Conservation (phyloP, 768 basidiomycete species). For the Lactifluus volemus region DNA sequence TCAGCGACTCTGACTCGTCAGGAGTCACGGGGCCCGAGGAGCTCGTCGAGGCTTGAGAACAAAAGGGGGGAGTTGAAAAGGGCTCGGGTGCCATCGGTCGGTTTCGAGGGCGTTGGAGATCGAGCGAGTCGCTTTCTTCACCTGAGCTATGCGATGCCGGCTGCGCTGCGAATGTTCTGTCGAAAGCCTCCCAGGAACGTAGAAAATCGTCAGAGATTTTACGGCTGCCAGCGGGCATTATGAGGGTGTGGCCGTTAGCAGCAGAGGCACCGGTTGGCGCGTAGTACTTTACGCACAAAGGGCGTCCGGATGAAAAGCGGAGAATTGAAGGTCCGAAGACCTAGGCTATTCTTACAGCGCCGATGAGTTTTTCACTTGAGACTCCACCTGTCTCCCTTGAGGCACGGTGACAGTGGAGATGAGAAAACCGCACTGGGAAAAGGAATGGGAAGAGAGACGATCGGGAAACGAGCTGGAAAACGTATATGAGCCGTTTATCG, state of each 20-base stretch:
- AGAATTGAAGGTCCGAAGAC: conserved; percentile 21
- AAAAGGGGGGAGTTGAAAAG: conserved; percentile 16
- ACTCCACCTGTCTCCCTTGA: conserved; percentile 17
- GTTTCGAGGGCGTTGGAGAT: conserved; percentile 5
- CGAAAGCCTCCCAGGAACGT: conserved; percentile 21
- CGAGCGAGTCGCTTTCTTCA: conserved; percentile 12
- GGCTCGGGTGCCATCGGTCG: conserved; percentile 22
- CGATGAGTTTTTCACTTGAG: conserved; percentile 10
- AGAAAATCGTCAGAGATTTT: conserved; percentile 15
- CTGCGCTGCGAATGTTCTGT: conserved; percentile 19
- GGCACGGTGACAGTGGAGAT: conserved; percentile 13
- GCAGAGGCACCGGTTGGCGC: conserved; percentile 12
- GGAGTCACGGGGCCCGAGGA: conserved; percentile 19
- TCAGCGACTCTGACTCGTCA: conserved; percentile 31
- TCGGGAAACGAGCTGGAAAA: conserved; percentile 9
- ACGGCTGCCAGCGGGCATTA: conserved; percentile 15
- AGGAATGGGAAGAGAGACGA: conserved; percentile 4
- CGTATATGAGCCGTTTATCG: not conserved
- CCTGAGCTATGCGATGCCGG: conserved; percentile 10
- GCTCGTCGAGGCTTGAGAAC: conserved; percentile 18
- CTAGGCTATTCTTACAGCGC: conserved; percentile 3
- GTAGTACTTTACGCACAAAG: conserved; percentile 18
- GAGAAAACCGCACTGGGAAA: conserved; percentile 4
- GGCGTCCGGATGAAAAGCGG: conserved; percentile 19
- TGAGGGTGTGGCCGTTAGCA: conserved; percentile 18